phyloP scores from a whole-genome alignment of 768 basidiomycete species.

The Xanthoconium stramineum region DNA sequence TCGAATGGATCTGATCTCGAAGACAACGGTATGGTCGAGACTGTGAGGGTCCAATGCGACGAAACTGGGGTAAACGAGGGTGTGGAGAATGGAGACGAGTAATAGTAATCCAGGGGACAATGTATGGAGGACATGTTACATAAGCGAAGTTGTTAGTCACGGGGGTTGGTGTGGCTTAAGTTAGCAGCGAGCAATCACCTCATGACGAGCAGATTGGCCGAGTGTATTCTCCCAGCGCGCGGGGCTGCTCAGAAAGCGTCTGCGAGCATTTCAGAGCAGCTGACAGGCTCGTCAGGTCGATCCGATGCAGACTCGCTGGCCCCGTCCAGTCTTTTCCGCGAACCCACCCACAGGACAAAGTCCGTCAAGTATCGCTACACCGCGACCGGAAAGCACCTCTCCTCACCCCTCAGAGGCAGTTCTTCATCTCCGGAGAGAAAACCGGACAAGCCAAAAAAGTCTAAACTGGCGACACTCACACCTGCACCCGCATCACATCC shows the following conservation, averaged over 20 bases:
- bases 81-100: too few species aligned
- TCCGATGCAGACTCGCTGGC: constrained; percentile 23
- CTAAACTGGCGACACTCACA: constrained; percentile 5
- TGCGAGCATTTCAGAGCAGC: constrained; percentile 33
- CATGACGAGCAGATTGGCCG: constrained; percentile 19
- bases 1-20: constrained; percentile 20
- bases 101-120: too few species aligned
- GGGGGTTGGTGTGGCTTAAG: constrained; percentile 11
- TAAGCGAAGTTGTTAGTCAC: constrained; percentile 14
- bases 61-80: constrained; percentile 13
- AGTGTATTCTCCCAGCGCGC: constrained; percentile 26
- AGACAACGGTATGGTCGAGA: constrained; percentile 1
- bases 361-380: constrained; percentile 33
- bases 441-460: constrained; percentile 3
- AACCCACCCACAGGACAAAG: constrained; percentile 22
- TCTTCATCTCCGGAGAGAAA: constrained; percentile 32
- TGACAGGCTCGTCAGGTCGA: constrained; percentile 23
- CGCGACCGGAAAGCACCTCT: constrained; percentile 32
- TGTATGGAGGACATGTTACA: too few species aligned
- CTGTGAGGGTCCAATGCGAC: neutral
- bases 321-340: constrained; percentile 24
- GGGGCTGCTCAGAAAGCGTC: constrained; percentile 34
- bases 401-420: constrained; percentile 31
- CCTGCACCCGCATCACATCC: constrained; percentile 13
- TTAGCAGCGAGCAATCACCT: neutral